A percentile compares a stretch with the other conserved stretches of the same genome.
Evolutionary conservation across 495 filamentous ascomycete genomes (phyloP).

Genomic region (Penicillium coffeae): DNA sequence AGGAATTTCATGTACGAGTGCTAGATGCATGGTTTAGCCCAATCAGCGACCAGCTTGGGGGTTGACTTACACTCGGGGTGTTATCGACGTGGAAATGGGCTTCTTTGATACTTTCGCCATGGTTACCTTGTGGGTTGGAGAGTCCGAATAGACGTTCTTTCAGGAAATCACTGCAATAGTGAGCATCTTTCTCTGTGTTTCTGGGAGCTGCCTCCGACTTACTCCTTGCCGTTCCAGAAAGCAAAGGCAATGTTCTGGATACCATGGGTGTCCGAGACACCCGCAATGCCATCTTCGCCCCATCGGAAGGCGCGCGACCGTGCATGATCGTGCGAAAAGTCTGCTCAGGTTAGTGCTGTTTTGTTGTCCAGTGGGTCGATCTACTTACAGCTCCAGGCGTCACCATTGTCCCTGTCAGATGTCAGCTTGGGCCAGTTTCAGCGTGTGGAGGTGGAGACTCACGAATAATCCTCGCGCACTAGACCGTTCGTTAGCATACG

Average conservation of each 20-base stretch:
- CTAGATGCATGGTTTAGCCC: constrained; percentile 32
- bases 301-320: constrained; percentile 84
- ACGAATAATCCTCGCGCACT: constrained; percentile 96
- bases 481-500: constrained; percentile 22
- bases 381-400: constrained; percentile 90
- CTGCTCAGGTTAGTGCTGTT: constrained; percentile 35
- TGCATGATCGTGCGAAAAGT: constrained; percentile 91
- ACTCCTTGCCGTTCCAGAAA: constrained; percentile 98
- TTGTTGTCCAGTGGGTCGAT: background rate
- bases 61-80: constrained; percentile 55
- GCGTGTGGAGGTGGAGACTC: constrained; percentile 26
- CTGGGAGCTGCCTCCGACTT: constrained; percentile 28
- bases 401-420: constrained; percentile 60
- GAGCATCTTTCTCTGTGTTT: background rate
- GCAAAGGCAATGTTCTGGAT: constrained; percentile 88
- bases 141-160: constrained; percentile 94
- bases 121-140: constrained; percentile 93
- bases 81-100: constrained; percentile 96
- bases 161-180: constrained; percentile 64
- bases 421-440: constrained; percentile 1
- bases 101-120: constrained; percentile 95
- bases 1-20: constrained; percentile 99
- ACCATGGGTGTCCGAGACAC: constrained; percentile 88
- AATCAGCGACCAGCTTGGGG: background rate
- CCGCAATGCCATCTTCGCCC: constrained; percentile 97